A percentile compares a stretch with the other conserved stretches of the same genome.
Evolutionary conservation across 805 yeast species (phyloP).

Genomic region (Aciculoconidium aculeatum): DNA sequence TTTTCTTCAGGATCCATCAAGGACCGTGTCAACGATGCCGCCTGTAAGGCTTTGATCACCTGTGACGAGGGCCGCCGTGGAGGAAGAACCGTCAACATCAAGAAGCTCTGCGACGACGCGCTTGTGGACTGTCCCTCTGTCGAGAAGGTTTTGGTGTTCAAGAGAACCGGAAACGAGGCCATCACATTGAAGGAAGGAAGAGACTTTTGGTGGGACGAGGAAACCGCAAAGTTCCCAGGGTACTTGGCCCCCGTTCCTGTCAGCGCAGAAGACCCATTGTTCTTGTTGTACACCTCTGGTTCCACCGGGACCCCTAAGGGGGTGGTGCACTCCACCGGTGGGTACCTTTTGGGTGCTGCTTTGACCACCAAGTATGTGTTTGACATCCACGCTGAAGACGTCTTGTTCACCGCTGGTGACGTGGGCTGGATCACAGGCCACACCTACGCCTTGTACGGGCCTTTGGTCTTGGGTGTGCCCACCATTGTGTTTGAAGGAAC

Average conservation of each 20-base stretch:
- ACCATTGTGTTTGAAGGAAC: slow-evolving; percentile 82
- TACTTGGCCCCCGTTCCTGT: slow-evolving; percentile 73
- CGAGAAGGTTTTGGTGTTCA: slow-evolving; percentile 62
- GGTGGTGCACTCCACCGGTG: slow-evolving; percentile 76
- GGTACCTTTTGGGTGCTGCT: slow-evolving; percentile 68
- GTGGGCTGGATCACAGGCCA: slow-evolving; percentile 93
- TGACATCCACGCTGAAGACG: slow-evolving; percentile 70
- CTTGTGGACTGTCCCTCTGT: slow-evolving; percentile 61
- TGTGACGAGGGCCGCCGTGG: slow-evolving; percentile 82
- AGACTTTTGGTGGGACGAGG: slow-evolving; percentile 77
- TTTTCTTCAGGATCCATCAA: slow-evolving; percentile 66
- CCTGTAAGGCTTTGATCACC: slow-evolving; percentile 67
- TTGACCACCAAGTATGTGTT: slow-evolving; percentile 70
- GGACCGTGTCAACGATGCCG: slow-evolving; percentile 69
- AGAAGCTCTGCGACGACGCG: slow-evolving; percentile 80
- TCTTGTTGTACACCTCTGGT: slow-evolving; percentile 79
- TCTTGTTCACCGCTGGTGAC: slow-evolving; percentile 82
- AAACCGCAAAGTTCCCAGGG: slow-evolving; percentile 56
- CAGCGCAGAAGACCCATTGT: slow-evolving; percentile 74
- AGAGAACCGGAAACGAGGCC: slow-evolving; percentile 61
- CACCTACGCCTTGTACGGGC: slow-evolving; percentile 78
- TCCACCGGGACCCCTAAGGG: slow-evolving; percentile 90
- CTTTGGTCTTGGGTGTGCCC: slow-evolving; percentile 69
- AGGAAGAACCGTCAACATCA: slow-evolving; percentile 74
- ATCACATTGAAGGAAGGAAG: slow-evolving; percentile 48